A percentile compares a stretch with the other conserved stretches of the same genome.
These are phyloP conservation scores for Alternaria sp. DNA, from an alignment of 2,329 filamentous ascomycete genomes.

Conservation along the genomic window DNA sequence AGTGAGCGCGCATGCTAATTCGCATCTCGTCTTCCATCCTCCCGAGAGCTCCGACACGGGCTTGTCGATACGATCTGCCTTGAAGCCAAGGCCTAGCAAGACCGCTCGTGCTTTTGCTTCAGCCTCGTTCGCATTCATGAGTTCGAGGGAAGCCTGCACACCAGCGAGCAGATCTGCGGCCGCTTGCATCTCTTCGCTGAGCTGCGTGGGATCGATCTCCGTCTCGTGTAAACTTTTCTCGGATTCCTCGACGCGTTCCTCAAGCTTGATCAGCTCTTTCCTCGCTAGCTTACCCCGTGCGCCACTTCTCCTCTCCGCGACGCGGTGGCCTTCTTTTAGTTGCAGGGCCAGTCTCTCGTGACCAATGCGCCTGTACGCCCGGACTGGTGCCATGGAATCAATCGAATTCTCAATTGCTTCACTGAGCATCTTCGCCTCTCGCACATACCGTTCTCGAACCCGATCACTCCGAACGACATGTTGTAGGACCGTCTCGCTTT, in stretches of 20 bases:
- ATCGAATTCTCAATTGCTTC: constrained; percentile 65
- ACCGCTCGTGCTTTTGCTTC: constrained; percentile 69
- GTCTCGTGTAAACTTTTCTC: constrained; percentile 60
- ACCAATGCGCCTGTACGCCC: constrained; percentile 67
- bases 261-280: constrained; percentile 75
- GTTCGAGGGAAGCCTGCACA: constrained; percentile 72
- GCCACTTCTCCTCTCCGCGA: constrained; percentile 77
- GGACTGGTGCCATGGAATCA: constrained; percentile 66
- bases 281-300: constrained; percentile 76
- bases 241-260: constrained; percentile 70
- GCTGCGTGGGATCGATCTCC: constrained; percentile 62
- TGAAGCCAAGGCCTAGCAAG: constrained; percentile 75
- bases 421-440: constrained; percentile 69
- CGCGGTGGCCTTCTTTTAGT: constrained; percentile 74
- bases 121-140: constrained; percentile 66
- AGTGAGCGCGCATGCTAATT: constrained; percentile 65
- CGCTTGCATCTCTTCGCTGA: constrained; percentile 72
- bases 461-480: constrained; percentile 67
- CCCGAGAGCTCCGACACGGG: constrained; percentile 74
- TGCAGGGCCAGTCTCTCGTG: constrained; percentile 69
- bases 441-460: constrained; percentile 63
- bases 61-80: constrained; percentile 66
- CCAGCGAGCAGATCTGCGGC: constrained; percentile 74
- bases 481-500: constrained; percentile 65
- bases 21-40: constrained; percentile 59